phyloP scores from a whole-genome alignment of 495 filamentous ascomycete genomes.

The Penicillium bialowiezense region DNA sequence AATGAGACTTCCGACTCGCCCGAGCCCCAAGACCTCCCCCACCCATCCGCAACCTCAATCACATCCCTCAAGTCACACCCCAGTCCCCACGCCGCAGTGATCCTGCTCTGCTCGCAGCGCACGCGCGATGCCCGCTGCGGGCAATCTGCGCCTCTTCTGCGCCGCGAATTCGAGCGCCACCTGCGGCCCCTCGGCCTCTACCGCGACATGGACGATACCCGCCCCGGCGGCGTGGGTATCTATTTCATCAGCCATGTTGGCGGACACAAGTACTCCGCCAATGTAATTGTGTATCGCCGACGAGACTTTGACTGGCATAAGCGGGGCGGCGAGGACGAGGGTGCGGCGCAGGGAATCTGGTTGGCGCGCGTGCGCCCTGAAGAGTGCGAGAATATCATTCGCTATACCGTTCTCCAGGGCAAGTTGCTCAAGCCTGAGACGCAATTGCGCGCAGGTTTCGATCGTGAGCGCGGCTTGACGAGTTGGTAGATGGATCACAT shows the following conservation, averaged over 20 bases:
- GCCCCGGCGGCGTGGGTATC: slow-evolving; percentile 87
- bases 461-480: slow-evolving; percentile 70
- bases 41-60: slow-evolving; percentile 30
- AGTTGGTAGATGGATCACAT: no score
- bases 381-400: slow-evolving; percentile 91
- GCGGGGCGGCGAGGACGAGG: slow-evolving; percentile 28
- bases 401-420: slow-evolving; percentile 85
- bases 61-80: slow-evolving; percentile 62
- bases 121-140: slow-evolving; percentile 94
- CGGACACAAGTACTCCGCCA: slow-evolving; percentile 85
- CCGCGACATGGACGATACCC: slow-evolving; percentile 80
- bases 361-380: slow-evolving; percentile 82
- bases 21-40: slow-evolving; percentile 5
- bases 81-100: slow-evolving; percentile 77
- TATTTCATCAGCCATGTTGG: slow-evolving; percentile 96
- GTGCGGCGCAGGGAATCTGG: slow-evolving; percentile 90
- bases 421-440: slow-evolving; percentile 85
- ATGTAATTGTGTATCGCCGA: slow-evolving; percentile 84
- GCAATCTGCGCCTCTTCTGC: slow-evolving; percentile 82
- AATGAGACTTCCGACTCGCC: slow-evolving; percentile 2
- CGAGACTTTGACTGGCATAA: slow-evolving; percentile 54
- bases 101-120: slow-evolving; percentile 89
- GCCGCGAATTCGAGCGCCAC: slow-evolving; percentile 85
- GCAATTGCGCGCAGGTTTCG: slow-evolving; percentile 88
- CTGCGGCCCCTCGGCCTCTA: slow-evolving; percentile 79